Evolutionary conservation across 139 green algal genomes (phyloP).

Genomic region (Trebouxia sp.): DNA sequence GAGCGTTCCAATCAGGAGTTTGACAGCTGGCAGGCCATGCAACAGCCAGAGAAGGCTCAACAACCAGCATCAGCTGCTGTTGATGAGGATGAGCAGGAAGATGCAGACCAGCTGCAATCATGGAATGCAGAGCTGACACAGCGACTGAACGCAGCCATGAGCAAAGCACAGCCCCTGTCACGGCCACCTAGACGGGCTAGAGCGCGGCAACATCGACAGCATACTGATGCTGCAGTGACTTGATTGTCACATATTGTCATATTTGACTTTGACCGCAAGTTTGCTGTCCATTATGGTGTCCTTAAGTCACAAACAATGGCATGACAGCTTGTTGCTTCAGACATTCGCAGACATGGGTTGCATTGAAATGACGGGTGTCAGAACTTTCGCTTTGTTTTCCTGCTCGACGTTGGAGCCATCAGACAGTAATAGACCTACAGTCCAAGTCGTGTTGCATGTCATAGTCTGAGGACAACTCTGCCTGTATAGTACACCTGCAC

Average conservation of each 20-base stretch:
- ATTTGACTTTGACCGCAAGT: no score
- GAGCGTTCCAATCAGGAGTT: not conserved
- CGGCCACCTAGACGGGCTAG: not conserved
- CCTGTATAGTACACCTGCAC: no score
- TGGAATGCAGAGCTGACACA: slow-evolving; percentile 31
- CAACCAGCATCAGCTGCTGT: not conserved
- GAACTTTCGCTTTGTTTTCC: no score
- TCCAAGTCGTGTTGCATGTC: no score
- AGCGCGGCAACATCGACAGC: not conserved
- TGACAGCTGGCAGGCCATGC: slow-evolving; percentile 13
- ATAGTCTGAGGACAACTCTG: no score
- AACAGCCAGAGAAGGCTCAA: not conserved
- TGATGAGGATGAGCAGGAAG: not conserved
- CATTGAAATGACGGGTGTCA: no score
- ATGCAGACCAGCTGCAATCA: not conserved
- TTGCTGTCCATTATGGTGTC: no score
- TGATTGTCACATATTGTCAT: not conserved
- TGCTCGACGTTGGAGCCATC: no score
- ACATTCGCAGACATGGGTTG: no score
- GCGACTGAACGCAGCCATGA: slow-evolving; percentile 5
- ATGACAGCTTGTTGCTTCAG: no score
- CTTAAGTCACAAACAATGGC: no score
- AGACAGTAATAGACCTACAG: no score
- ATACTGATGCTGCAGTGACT: not conserved
- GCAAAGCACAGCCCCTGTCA: not conserved